These are phyloP conservation scores for Peronospora belbahrii DNA, from an alignment of 352 stramenopile genomes.

Conservation along the genomic window DNA sequence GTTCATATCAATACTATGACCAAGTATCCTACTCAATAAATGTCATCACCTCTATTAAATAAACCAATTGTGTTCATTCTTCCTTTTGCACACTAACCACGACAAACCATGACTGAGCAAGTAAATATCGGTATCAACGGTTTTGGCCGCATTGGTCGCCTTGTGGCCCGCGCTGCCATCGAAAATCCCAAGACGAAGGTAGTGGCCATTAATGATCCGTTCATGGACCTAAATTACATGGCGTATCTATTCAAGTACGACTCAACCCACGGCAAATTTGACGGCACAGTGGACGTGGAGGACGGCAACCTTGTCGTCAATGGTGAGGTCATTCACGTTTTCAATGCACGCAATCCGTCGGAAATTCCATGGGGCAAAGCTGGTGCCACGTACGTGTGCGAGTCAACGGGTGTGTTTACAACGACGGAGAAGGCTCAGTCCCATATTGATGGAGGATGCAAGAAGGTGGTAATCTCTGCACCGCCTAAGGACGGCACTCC, in stretches of 20 bases:
- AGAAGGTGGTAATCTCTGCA: slow-evolving; percentile 96
- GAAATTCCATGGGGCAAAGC: slow-evolving; percentile 89
- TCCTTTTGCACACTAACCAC: too few relatives aligned
- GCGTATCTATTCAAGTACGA: slow-evolving; percentile 89
- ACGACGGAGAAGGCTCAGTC: slow-evolving; percentile 88
- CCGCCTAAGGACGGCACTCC: slow-evolving; percentile 94
- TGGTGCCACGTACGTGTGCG: slow-evolving; percentile 91
- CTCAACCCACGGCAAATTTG: slow-evolving; percentile 87
- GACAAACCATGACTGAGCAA: too few relatives aligned
- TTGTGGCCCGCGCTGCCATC: slow-evolving; percentile 90
- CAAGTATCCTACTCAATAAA: too few relatives aligned
- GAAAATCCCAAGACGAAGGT: slow-evolving; percentile 81
- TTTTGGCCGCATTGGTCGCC: slow-evolving; percentile 96
- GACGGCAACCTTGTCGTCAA: slow-evolving; percentile 86
- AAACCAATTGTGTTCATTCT: too few relatives aligned
- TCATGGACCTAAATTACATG: slow-evolving; percentile 95
- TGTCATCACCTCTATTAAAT: too few relatives aligned
- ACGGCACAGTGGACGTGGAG: slow-evolving; percentile 73
- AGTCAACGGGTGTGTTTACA: slow-evolving; percentile 76
- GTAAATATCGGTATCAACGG: slow-evolving; percentile 97
- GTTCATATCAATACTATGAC: too few relatives aligned
- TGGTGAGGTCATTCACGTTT: slow-evolving; percentile 89
- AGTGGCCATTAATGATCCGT: slow-evolving; percentile 92
- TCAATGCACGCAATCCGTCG: slow-evolving; percentile 88
- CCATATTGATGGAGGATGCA: slow-evolving; percentile 88